Evolutionary conservation across 805 yeast genomes (phyloP).

Genomic region (Dipodascus albidus): DNA sequence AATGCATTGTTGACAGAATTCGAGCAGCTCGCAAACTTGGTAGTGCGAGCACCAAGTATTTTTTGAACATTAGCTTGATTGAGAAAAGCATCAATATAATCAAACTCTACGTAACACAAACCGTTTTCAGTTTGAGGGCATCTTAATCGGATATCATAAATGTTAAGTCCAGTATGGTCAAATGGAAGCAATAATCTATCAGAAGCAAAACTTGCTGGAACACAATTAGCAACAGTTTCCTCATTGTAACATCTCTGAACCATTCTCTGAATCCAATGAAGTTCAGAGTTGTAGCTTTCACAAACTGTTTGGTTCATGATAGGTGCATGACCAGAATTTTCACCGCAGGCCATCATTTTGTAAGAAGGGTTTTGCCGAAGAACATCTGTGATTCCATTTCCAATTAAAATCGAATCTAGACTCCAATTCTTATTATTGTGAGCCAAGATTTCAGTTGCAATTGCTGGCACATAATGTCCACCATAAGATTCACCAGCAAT

Average conservation of each 20-base stretch:
- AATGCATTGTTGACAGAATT: conserved; percentile 49
- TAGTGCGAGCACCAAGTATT: conserved; percentile 81
- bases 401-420: conserved; percentile 69
- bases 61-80: conserved; percentile 61
- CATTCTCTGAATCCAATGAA: conserved; percentile 65
- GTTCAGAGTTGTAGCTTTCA: conserved; percentile 46
- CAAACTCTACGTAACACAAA: conserved; percentile 66
- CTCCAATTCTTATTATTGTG: conserved; percentile 52
- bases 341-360: conserved; percentile 92
- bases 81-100: conserved; percentile 62
- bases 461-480: conserved; percentile 85
- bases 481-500: conserved; percentile 88
- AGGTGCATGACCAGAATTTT: conserved; percentile 65
- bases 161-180: conserved; percentile 71
- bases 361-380: conserved; percentile 66
- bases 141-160: conserved; percentile 61
- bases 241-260: conserved; percentile 62
- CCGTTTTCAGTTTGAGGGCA: conserved; percentile 35
- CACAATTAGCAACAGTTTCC: conserved; percentile 67
- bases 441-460: conserved; percentile 67
- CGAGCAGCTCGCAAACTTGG: conserved; percentile 62
- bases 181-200: conserved; percentile 71
- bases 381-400: conserved; percentile 87
- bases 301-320: conserved; percentile 72
- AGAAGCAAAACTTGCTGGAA: conserved; percentile 88